Evolutionary conservation across 2,329 filamentous ascomycete species (phyloP).

Genomic region (Gnomoniopsis smithogilvyi): DNA sequence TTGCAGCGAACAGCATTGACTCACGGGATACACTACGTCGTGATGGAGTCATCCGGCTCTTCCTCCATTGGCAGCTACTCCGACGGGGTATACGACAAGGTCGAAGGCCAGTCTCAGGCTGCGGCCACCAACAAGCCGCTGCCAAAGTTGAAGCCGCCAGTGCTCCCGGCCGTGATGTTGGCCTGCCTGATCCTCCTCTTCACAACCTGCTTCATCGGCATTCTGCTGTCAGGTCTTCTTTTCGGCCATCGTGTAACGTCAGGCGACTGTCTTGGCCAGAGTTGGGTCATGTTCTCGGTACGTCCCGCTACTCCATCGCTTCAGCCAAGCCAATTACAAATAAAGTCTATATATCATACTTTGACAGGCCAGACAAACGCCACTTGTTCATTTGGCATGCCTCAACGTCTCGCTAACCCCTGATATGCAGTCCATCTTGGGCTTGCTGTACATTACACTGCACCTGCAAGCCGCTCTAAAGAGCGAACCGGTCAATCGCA

Average conservation of each 20-base stretch:
- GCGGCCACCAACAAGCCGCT: not conserved
- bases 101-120: not conserved
- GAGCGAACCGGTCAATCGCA: conserved; percentile 20
- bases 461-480: conserved; percentile 27
- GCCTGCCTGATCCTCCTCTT: conserved; percentile 9
- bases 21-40: not conserved
- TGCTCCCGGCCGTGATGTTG: conserved; percentile 7
- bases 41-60: conserved; percentile 7
- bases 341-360: not conserved
- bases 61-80: conserved; percentile 8
- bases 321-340: not conserved
- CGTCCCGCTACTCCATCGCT: not conserved
- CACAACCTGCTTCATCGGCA: conserved; percentile 14
- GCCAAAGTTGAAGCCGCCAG: not conserved
- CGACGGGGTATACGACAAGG: conserved; percentile 15
- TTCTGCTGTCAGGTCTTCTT: conserved; percentile 13
- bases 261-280: conserved; percentile 14
- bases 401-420: conserved; percentile 1
- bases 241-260: conserved; percentile 10
- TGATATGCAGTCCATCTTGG: conserved; percentile 26
- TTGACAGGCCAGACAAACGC: not conserved
- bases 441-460: conserved; percentile 28
- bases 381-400: not conserved
- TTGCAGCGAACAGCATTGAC: no score
- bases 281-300: conserved; percentile 20